Evolutionary conservation across 1,139 yeast species (phyloP).

Genomic region (Suhomyces choctaworum): DNA sequence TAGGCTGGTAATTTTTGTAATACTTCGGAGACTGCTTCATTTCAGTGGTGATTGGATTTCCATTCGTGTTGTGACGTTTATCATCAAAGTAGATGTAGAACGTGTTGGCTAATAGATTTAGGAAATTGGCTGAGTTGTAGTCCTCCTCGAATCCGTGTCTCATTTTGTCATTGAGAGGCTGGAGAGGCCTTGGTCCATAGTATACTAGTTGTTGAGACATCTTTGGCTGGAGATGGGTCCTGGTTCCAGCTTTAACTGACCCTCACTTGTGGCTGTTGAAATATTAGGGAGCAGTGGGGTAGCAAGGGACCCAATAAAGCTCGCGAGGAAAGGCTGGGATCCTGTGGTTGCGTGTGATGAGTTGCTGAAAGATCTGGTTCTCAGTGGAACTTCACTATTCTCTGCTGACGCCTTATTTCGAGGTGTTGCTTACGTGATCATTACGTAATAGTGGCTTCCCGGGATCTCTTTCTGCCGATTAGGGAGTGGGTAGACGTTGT

Average conservation of each 20-base stretch:
- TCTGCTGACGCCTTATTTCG: too few species aligned
- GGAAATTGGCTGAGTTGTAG: conserved; percentile 60
- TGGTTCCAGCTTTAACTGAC: too few species aligned
- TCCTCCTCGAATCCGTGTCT: conserved; percentile 85
- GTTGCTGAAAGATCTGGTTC: too few species aligned
- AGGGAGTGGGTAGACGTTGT: too few species aligned
- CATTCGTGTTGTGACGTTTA: conserved; percentile 88
- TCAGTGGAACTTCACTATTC: too few species aligned
- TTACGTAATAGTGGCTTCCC: too few species aligned
- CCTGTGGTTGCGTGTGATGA: too few species aligned
- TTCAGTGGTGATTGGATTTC: conserved; percentile 71
- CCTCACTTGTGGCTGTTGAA: too few species aligned
- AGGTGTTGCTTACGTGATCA: too few species aligned
- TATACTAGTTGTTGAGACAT: conserved; percentile 24
- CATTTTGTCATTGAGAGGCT: conserved; percentile 55
- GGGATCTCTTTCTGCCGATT: too few species aligned
- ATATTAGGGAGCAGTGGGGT: too few species aligned
- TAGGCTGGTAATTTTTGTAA: conserved; percentile 61
- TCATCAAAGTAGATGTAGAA: conserved; percentile 83
- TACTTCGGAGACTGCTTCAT: conserved; percentile 47
- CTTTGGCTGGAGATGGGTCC: background rate
- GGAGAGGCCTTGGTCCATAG: conserved; percentile 37
- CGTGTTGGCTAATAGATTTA: conserved; percentile 63
- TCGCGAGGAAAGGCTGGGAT: background rate
- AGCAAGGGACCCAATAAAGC: too few species aligned